Evolutionary conservation across 768 basidiomycete genomes (phyloP), one percentile per base, ranked within the genome.

Genomic region (Hygrophoropsis aurantiaca): DNA sequence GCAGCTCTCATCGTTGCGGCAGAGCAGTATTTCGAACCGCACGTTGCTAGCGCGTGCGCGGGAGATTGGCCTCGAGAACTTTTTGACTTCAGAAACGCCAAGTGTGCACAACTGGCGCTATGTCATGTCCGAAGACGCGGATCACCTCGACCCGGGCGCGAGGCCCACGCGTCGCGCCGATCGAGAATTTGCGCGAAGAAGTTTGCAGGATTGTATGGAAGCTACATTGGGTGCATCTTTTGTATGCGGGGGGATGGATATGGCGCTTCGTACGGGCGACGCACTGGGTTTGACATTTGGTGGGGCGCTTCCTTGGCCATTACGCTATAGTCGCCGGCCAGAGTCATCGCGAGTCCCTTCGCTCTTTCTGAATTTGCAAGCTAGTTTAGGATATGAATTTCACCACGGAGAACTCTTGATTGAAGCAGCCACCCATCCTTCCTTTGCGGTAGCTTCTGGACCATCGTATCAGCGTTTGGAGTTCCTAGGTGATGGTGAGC

Each of bases 151-250:
- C 36, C 56, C 53, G 20, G 51, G 67, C 27, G 30, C 35, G 5
- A 42, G 46, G 36, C 52, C 61, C 9, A 39, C 35, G 18, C 65
- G 74, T 37, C 66, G 49, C 37, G 66, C 56, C 16, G 62, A 33
- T 19, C 75, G 85, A 27, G 65, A 66, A 30, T 79, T 83, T 47
- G 80, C 85, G 3, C 75, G 88, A 21, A 69, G 89, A 46, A 83
- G 86, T 56, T 65, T 94, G 52, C 88, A 90, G 58, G 92, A 94
- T 58, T 91, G 87, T 58, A 88, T 92, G 82, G 93, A 94, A 61
- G 86, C 93, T 0, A 74, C 82, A 5, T 68, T 94, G 3, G 93
- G 90, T 10, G 91, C 88, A 2, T 79, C 81, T 21, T 93, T 85
- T 54, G 52, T 83, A 13, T 73, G 79, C 2, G 92, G 90, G 4